These are phyloP conservation scores for Boletus tylopilopsis DNA, from an alignment of 768 basidiomycete genomes.

Conservation along the genomic window DNA sequence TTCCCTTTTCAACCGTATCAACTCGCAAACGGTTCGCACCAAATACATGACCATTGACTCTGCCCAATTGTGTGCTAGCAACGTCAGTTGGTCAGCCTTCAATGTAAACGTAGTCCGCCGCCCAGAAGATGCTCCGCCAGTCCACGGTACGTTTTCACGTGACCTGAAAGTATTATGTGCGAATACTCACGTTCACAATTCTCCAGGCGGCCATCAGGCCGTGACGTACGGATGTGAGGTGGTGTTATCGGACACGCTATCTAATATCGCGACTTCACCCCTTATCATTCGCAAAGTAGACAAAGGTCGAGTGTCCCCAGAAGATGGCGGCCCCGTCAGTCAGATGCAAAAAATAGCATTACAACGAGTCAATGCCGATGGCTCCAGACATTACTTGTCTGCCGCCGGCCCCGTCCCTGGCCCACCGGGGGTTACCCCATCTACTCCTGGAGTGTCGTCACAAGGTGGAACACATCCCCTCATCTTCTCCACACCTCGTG, in stretches of 20 bases:
- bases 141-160: slow-evolving; percentile 62
- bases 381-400: slow-evolving; percentile 81
- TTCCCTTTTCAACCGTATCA: slow-evolving; percentile 93
- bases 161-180: slow-evolving; percentile 37
- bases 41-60: slow-evolving; percentile 96
- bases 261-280: slow-evolving; percentile 82
- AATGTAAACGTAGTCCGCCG: slow-evolving; percentile 86
- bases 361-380: slow-evolving; percentile 77
- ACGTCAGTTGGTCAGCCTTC: slow-evolving; percentile 91
- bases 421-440: slow-evolving; percentile 63
- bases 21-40: slow-evolving; percentile 93
- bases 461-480: slow-evolving; percentile 80
- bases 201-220: slow-evolving; percentile 64
- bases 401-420: slow-evolving; percentile 84
- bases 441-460: slow-evolving; percentile 70
- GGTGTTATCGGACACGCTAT: slow-evolving; percentile 76
- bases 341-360: slow-evolving; percentile 97
- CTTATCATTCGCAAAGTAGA: slow-evolving; percentile 91
- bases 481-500: slow-evolving; percentile 72
- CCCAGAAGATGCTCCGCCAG: slow-evolving; percentile 57
- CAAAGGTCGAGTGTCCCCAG: slow-evolving; percentile 80
- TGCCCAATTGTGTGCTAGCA: slow-evolving; percentile 81
- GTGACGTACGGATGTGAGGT: slow-evolving; percentile 93
- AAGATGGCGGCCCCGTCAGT: slow-evolving; percentile 89
- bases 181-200: slow-evolving; percentile 39